phyloP scores from a whole-genome alignment of 441 rosid genomes.

The Populus hybrid region DNA sequence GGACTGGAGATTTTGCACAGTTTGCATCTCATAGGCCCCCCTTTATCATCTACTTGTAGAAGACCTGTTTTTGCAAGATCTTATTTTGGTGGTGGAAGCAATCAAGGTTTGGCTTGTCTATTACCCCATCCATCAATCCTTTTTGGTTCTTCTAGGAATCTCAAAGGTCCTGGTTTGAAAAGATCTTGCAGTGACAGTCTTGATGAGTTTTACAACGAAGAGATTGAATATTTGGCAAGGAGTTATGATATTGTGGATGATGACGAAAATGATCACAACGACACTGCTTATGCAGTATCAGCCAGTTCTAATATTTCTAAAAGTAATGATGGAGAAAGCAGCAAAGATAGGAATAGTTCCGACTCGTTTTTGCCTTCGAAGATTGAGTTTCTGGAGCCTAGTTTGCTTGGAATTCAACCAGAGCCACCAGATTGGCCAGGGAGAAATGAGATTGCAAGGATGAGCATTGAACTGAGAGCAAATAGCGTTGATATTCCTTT shows the following conservation, averaged over 20 bases:
- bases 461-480: constrained; percentile 51
- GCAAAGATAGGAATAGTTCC: constrained; percentile 11
- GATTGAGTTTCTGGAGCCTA: constrained; percentile 44
- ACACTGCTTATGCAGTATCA: constrained; percentile 15
- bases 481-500: constrained; percentile 57
- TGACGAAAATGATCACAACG: constrained; percentile 18
- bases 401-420: constrained; percentile 32
- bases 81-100: constrained; percentile 1
- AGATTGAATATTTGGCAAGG: constrained; percentile 30
- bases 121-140: constrained; percentile 4
- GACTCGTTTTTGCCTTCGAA: constrained; percentile 32
- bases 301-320: constrained; percentile 11
- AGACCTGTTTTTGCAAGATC: constrained; percentile 15
- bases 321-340: constrained; percentile 8
- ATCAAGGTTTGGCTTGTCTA: constrained; percentile 4
- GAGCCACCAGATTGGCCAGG: constrained; percentile 59
- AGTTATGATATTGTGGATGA: constrained; percentile 24
- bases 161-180: constrained; percentile 13
- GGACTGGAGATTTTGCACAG: constrained; percentile 24
- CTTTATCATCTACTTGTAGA: constrained; percentile 7
- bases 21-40: constrained; percentile 17
- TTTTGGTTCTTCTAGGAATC: constrained; percentile 21
- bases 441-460: constrained; percentile 38
- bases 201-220: constrained; percentile 17
- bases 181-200: constrained; percentile 37